phyloP scores from a whole-genome alignment of 257 asterid species.

The Apocynum venetum region DNA sequence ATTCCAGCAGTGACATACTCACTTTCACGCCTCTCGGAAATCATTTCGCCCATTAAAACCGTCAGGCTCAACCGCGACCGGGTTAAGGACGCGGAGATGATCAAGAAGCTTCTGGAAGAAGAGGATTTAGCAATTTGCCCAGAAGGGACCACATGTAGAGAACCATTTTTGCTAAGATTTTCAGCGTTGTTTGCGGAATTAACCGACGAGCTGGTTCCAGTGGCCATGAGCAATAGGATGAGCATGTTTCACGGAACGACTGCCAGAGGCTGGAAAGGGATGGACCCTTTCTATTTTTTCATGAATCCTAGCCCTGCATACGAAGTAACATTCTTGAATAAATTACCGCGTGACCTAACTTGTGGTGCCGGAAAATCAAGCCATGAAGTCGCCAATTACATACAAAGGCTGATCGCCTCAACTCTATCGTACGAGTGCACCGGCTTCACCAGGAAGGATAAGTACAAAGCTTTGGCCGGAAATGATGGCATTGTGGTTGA shows the following conservation, averaged over 20 bases:
- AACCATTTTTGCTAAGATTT: constrained; percentile 67
- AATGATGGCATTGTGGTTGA: constrained; percentile 58
- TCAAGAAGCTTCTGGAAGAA: constrained; percentile 37
- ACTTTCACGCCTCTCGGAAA: constrained; percentile 60
- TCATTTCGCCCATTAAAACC: constrained; percentile 68
- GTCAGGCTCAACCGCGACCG: constrained; percentile 62
- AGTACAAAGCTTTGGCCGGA: constrained; percentile 73
- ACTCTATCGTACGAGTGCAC: constrained; percentile 72
- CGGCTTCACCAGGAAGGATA: constrained; percentile 71
- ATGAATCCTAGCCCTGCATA: constrained; percentile 85
- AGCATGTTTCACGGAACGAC: constrained; percentile 87
- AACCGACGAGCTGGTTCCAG: constrained; percentile 66
- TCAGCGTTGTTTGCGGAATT: constrained; percentile 71
- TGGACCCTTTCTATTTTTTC: constrained; percentile 78
- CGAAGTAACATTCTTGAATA: constrained; percentile 64
- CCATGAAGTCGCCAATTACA: constrained; percentile 75
- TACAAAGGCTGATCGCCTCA: constrained; percentile 61
- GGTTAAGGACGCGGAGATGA: constrained; percentile 55
- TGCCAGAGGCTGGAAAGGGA: constrained; percentile 81
- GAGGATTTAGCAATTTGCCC: constrained; percentile 77
- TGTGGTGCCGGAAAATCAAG: constrained; percentile 62
- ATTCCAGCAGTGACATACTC: constrained; percentile 75
- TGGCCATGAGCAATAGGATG: constrained; percentile 60
- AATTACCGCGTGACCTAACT: constrained; percentile 47
- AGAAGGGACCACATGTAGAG: constrained; percentile 81